A percentile compares a stretch with the other conserved stretches of the same genome.
phyloP scores from a whole-genome alignment of 2,329 filamentous ascomycete genomes.

The Hypoxylon sp. region DNA sequence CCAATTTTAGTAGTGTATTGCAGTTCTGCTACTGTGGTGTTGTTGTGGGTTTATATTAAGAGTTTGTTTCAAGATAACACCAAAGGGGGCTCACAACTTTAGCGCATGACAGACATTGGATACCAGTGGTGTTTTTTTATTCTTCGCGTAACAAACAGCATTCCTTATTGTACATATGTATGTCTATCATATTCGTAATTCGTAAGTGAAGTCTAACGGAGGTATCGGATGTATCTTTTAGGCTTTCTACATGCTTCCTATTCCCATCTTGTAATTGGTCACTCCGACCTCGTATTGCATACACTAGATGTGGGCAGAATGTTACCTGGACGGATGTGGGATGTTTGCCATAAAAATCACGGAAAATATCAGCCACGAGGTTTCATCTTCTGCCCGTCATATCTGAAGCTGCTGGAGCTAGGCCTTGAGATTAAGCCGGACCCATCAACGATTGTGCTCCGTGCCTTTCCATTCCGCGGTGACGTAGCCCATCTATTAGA shows the following conservation, averaged over 20 bases:
- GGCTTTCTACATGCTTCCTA: slow-evolving; percentile 33
- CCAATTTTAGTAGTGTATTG: slow-evolving; percentile 24
- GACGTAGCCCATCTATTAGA: slow-evolving; percentile 35
- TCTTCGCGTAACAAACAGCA: slow-evolving; percentile 35
- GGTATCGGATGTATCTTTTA: slow-evolving; percentile 28
- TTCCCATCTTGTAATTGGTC: slow-evolving; percentile 26
- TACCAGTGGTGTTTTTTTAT: slow-evolving; percentile 6
- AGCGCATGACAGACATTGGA: slow-evolving; percentile 14
- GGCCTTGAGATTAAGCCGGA: slow-evolving; percentile 23
- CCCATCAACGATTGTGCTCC: slow-evolving; percentile 25
- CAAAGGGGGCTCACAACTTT: slow-evolving; percentile 18
- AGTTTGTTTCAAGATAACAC: slow-evolving; percentile 43
- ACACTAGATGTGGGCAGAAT: not conserved
- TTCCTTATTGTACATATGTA: slow-evolving; percentile 22
- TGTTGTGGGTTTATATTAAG: slow-evolving; percentile 30
- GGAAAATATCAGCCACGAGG: slow-evolving; percentile 33
- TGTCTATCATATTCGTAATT: slow-evolving; percentile 5
- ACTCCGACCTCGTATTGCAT: slow-evolving; percentile 26
- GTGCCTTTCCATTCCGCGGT: slow-evolving; percentile 31
- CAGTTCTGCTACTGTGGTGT: slow-evolving; percentile 1
- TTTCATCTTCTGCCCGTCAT: slow-evolving; percentile 41
- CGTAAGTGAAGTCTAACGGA: slow-evolving; percentile 18
- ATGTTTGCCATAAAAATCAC: slow-evolving; percentile 26
- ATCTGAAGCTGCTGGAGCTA: slow-evolving; percentile 24
- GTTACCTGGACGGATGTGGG: slow-evolving; percentile 7